Evolutionary conservation across 2,329 filamentous ascomycete genomes (phyloP).

Genomic region (Paecilomyces variotii): DNA sequence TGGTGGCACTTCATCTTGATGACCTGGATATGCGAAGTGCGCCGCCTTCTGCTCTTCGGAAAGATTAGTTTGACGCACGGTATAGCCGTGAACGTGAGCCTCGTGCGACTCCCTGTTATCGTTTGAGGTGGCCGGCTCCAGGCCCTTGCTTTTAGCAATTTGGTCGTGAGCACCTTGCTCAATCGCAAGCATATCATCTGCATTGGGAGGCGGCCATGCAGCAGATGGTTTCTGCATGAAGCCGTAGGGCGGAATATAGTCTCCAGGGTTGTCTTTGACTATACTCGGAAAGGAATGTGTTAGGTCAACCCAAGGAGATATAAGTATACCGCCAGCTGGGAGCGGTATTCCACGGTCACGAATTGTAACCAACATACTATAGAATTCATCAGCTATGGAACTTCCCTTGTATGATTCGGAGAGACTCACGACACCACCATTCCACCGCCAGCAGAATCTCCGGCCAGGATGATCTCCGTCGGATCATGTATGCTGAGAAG

Average conservation of each 20-base stretch:
- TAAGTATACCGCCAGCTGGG: constrained; percentile 80
- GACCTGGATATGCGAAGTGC: not conserved
- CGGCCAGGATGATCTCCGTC: constrained; percentile 74
- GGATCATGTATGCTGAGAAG: constrained; percentile 70
- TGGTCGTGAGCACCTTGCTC: constrained; percentile 41
- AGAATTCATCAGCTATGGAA: constrained; percentile 11
- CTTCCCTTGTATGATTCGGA: not conserved
- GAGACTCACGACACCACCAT: constrained; percentile 60
- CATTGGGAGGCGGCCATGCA: constrained; percentile 87
- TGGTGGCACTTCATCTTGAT: not conserved
- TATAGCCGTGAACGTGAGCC: constrained; percentile 24
- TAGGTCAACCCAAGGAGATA: constrained; percentile 93
- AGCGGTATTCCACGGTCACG: constrained; percentile 76
- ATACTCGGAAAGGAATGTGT: constrained; percentile 94
- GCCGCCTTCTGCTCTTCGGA: constrained; percentile 14
- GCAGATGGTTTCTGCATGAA: constrained; percentile 85
- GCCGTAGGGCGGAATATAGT: constrained; percentile 81
- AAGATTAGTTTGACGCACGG: constrained; percentile 13
- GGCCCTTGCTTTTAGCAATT: constrained; percentile 15
- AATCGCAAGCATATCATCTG: constrained; percentile 56
- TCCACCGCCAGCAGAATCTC: constrained; percentile 88
- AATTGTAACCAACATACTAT: constrained; percentile 63
- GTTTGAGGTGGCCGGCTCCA: constrained; percentile 1
- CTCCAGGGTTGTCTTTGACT: constrained; percentile 60
- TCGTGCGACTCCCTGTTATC: constrained; percentile 19